phyloP scores from a whole-genome alignment of 1,139 yeast genomes.

The Sporopachydermia cereana region DNA sequence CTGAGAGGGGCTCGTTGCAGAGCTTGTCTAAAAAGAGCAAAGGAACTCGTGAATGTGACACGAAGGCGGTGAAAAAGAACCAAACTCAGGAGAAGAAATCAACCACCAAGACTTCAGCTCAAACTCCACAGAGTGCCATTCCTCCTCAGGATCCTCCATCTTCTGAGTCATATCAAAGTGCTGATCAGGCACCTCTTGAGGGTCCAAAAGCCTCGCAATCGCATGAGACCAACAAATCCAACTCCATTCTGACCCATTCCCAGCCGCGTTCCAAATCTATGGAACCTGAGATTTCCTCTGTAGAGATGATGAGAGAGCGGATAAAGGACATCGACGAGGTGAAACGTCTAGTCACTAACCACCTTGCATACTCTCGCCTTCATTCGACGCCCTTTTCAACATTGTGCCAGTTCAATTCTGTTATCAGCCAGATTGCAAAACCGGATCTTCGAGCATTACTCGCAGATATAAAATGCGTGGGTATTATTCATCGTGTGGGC shows the following conservation, averaged over 20 bases:
- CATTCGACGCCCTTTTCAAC: constrained; percentile 74
- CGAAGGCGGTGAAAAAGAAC: neutral
- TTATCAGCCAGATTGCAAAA: constrained; percentile 32
- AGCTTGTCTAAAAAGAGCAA: neutral
- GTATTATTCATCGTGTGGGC: constrained; percentile 77
- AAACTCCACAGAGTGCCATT: too few relatives aligned
- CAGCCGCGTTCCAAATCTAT: constrained; percentile 12
- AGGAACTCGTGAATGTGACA: neutral
- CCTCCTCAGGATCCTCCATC: too few relatives aligned
- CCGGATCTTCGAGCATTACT: constrained; percentile 30
- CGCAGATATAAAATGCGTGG: constrained; percentile 47
- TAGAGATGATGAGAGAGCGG: constrained; percentile 9
- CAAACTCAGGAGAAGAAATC: too few relatives aligned
- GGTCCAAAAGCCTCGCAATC: constrained; percentile 5
- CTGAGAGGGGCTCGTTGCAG: neutral
- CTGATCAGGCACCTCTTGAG: neutral
- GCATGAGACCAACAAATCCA: constrained; percentile 7
- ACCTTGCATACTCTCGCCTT: constrained; percentile 80
- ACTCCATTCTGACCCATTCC: constrained; percentile 12
- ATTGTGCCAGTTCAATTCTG: constrained; percentile 47
- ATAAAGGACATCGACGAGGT: constrained; percentile 38
- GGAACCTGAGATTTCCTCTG: constrained; percentile 9
- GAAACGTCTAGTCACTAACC: constrained; percentile 61
- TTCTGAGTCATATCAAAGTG: too few relatives aligned
- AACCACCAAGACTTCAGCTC: too few relatives aligned